Percentiles rank a stretch among this genome's conserved stretches.
These are phyloP conservation scores for Colletotrichum tanaceti DNA, from an alignment of 2,329 filamentous ascomycete species.

Conservation along the genomic window DNA sequence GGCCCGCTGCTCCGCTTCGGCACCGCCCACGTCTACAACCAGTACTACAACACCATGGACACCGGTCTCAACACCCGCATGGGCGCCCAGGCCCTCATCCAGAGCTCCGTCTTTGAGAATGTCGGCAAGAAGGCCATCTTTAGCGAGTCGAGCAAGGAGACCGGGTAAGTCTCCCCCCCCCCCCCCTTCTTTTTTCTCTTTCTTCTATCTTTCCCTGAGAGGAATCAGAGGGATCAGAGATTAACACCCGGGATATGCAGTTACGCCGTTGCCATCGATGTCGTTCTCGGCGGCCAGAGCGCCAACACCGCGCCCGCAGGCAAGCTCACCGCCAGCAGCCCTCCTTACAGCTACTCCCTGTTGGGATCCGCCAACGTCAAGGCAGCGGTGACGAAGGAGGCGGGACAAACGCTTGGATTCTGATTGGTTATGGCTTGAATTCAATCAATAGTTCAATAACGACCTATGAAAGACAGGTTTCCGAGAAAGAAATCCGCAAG, in stretches of 20 bases:
- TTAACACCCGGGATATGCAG: constrained; percentile 6
- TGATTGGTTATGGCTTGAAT: neutral
- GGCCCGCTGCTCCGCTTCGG: constrained; percentile 71
- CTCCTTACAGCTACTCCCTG: constrained; percentile 56
- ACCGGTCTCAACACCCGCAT: constrained; percentile 63
- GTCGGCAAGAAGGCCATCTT: constrained; percentile 48
- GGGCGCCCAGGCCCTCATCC: constrained; percentile 63
- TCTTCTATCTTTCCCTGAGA: no score
- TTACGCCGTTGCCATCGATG: constrained; percentile 53
- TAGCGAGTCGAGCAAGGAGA: constrained; percentile 47
- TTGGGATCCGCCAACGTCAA: constrained; percentile 59
- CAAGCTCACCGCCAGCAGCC: constrained; percentile 60
- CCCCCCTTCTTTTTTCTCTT: neutral
- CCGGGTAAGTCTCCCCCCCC: constrained; percentile 17
- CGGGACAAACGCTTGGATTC: constrained; percentile 49
- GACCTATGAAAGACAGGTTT: no score
- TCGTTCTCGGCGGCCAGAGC: constrained; percentile 53
- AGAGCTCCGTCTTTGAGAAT: constrained; percentile 61
- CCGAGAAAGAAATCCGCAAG: no score
- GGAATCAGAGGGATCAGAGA: no score
- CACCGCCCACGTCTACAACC: constrained; percentile 65
- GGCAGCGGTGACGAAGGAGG: constrained; percentile 51
- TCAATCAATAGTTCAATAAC: no score
- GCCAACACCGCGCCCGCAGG: constrained; percentile 60
- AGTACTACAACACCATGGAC: constrained; percentile 52